Conservation (phyloP, 2,329 filamentous ascomycete genomes). For the Fusarium albidum region DNA sequence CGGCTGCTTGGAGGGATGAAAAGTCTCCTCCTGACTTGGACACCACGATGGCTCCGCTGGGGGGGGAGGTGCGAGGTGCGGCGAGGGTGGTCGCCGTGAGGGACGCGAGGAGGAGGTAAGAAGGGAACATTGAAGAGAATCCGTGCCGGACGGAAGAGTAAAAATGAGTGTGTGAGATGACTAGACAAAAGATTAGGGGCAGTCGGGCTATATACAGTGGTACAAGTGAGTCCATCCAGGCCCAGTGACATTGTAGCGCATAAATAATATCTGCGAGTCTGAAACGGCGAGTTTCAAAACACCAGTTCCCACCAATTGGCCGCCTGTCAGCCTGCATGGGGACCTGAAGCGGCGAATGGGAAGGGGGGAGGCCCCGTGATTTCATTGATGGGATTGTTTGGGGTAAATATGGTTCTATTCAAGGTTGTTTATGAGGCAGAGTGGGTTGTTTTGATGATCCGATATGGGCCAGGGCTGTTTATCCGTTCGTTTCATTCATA, state of each 20-base stretch:
- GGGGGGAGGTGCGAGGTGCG: conserved; percentile 41
- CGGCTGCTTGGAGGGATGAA: conserved; percentile 59
- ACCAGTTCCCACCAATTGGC: conserved; percentile 7
- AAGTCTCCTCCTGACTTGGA: conserved; percentile 46
- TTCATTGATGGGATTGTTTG: no score
- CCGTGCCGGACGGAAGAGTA: conserved; percentile 10
- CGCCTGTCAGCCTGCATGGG: background rate
- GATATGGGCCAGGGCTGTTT: no score
- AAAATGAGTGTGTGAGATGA: background rate
- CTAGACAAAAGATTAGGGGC: background rate
- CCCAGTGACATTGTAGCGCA: no score
- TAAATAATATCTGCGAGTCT: background rate
- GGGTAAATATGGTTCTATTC: no score
- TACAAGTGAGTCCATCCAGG: no score
- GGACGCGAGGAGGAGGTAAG: conserved; percentile 12
- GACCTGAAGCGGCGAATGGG: background rate
- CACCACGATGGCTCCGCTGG: conserved; percentile 43
- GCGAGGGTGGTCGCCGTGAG: conserved; percentile 25
- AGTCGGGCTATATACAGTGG: no score
- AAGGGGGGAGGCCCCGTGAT: no score
- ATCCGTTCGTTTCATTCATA: no score
- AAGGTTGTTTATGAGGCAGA: no score
- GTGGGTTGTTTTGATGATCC: no score
- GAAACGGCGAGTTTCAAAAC: conserved; percentile 8
- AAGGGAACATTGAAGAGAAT: conserved; percentile 11